Base-by-base conservation (phyloP, 179 eudicot species). In the Heliamphora pulchella region DNA sequence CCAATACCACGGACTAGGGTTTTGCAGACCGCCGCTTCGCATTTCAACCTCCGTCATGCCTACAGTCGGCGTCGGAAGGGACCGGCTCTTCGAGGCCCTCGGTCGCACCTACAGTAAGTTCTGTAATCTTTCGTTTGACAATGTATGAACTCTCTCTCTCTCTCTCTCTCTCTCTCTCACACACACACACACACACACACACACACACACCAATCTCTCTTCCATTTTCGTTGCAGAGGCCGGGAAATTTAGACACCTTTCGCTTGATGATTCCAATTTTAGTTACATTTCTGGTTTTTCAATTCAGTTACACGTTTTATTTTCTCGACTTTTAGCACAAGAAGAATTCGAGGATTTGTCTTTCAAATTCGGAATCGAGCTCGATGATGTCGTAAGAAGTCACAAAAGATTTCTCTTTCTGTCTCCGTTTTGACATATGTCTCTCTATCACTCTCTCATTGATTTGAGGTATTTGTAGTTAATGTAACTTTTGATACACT, bases 301-400 rank as follows among this genome's bases (percentile, higher is more conserved):
- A 73, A 11, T 2, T 53, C 62, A 59, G 3, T 46, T 72, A 55
- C 65, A 57, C 46, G 75, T 50, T 4, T 41, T 4, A 3, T 31
- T 51, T 81, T 20, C 57, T n/a, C 50, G 31, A 47, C 67, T 80
- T 47, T 65, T 84, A 94, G 98, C 89, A 58, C 87, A 94, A 77
- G 83, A 86, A 80, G 93, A 90, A 81, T 96, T 94, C 66, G 97
- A 94, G 50, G 97, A 92, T 48, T 80, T 94, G 71, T 96, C 98
- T 88, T 96, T 94, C 81, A 84, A 87, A 66, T 96, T 94, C 65
- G 99, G 99, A 67, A 96, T 96, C 62, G 99, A 96, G 90, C 99
- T 96, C 18, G 99, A 96, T 83, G 99, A 92, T 77, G 91, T 96
- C 66, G 99, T 96, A 85, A 81, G 93, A 55, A 48, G 54, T 67